Evolutionary conservation across 2,329 filamentous ascomycete genomes (phyloP), one percentile per base, ranked within the genome.

Genomic region (Botryotinia calthae): DNA sequence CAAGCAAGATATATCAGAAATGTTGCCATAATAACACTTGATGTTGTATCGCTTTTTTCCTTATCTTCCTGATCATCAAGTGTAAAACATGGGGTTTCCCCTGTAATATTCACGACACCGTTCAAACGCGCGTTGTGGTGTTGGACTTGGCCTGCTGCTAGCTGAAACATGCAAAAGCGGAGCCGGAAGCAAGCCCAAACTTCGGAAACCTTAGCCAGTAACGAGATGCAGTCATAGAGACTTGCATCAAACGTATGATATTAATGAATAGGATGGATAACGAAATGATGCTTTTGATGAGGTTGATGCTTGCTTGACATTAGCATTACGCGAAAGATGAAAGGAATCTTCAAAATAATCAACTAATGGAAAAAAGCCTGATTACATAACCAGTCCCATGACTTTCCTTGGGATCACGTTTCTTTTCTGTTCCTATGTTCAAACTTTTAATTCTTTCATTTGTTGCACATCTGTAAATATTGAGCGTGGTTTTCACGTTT

Each of bases 401-500:
- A 40, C 46, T 14, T 40, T n/a, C 25, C 9, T 18, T 16, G 16
- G 40, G 51, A 42, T 56, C 46, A 54, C 46, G 16, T 40, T 31
- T 44, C 51, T 56, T 18, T 56, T 56, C 51, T 56, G n/a, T 28
- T 56, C 16, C 28, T 22, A 28, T 4, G 28, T 34, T n/a, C 22
- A 5, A 61, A 61, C 58, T 14, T 61, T 25, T 10, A 2, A 25
- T 22, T 44, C 20, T 25, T 48, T 22, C 16, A 54, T 68, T 71
- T 72, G 70, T 72, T 72, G 70, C 70, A 61, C 63, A n/a, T 72
- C 70, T 72, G 8, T 48, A 63, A 48, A 51, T 48, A 51, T 20
- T 31, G 51, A 72, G 70, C 70, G 70, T 72, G 70, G 70, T 64
- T 68, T 68, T 72, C 70, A 72, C 70, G 70, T 72, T 72, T 72